Evolutionary conservation across 2,329 filamentous ascomycete species (phyloP).

Genomic region (Trichoderma cornu-damae): DNA sequence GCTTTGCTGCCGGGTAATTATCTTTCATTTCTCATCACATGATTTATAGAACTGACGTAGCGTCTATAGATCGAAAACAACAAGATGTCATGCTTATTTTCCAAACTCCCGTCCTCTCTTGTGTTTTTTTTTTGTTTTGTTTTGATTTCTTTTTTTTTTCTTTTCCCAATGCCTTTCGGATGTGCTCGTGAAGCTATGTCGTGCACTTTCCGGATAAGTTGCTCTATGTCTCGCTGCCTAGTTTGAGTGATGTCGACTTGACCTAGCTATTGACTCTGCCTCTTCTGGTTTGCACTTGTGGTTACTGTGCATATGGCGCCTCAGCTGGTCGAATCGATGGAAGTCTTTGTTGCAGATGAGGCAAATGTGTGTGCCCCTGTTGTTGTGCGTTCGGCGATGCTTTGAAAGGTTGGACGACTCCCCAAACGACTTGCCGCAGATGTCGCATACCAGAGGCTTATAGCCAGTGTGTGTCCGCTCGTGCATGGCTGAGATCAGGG

Average conservation of each 20-base stretch:
- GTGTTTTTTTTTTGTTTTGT: background rate
- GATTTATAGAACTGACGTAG: background rate
- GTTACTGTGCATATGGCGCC: slow-evolving; percentile 41
- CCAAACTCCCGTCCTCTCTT: background rate
- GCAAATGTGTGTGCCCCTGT: slow-evolving; percentile 49
- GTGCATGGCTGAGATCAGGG: slow-evolving; percentile 52
- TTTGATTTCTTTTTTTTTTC: background rate
- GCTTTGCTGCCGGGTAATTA: background rate
- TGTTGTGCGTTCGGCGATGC: slow-evolving; percentile 57
- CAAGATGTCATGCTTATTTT: background rate
- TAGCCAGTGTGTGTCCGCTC: slow-evolving; percentile 60
- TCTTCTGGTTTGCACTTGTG: slow-evolving; percentile 17
- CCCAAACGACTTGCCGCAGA: slow-evolving; percentile 55
- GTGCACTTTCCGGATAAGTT: background rate
- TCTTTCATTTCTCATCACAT: background rate
- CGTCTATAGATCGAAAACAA: background rate
- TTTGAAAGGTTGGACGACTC: slow-evolving; percentile 64
- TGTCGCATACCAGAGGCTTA: slow-evolving; percentile 55
- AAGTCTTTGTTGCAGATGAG: slow-evolving; percentile 53
- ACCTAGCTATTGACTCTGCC: background rate
- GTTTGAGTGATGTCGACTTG: background rate
- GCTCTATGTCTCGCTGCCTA: background rate
- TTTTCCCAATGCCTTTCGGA: background rate
- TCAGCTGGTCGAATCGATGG: slow-evolving; percentile 55
- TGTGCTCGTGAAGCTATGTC: background rate